Conservation (phyloP, 2,329 filamentous ascomycete genomes). For the Penicillium aurantiogriseum region DNA sequence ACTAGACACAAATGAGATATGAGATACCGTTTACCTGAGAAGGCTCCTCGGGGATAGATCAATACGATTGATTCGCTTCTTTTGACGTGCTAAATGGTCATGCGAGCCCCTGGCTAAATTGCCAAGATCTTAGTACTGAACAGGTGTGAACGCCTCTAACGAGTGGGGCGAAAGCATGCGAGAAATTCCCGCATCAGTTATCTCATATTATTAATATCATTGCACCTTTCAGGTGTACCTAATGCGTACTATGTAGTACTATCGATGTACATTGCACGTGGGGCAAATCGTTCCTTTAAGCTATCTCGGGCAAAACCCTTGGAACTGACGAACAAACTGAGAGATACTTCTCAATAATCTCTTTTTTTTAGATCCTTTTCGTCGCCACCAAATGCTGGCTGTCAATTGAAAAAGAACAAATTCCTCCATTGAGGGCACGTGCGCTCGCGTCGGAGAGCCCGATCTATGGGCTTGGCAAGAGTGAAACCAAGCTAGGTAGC, state of each 20-base stretch:
- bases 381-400: background rate
- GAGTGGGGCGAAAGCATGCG: background rate
- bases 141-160: background rate
- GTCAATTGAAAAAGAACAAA: background rate
- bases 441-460: background rate
- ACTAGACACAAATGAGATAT: background rate
- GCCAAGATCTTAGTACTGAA: background rate
- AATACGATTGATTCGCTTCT: background rate
- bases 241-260: background rate
- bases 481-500: background rate
- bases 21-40: background rate
- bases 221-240: background rate
- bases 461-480: background rate
- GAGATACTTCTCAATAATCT: background rate
- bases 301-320: background rate
- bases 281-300: background rate
- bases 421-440: background rate
- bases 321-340: background rate
- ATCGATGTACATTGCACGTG: background rate
- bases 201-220: background rate
- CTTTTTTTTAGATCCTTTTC: background rate
- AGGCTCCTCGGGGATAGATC: background rate
- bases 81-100: background rate
- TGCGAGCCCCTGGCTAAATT: background rate
- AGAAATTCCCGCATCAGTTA: background rate